Evolutionary conservation across 768 basidiomycete genomes (phyloP).

Genomic region (Pholiota conissans): DNA sequence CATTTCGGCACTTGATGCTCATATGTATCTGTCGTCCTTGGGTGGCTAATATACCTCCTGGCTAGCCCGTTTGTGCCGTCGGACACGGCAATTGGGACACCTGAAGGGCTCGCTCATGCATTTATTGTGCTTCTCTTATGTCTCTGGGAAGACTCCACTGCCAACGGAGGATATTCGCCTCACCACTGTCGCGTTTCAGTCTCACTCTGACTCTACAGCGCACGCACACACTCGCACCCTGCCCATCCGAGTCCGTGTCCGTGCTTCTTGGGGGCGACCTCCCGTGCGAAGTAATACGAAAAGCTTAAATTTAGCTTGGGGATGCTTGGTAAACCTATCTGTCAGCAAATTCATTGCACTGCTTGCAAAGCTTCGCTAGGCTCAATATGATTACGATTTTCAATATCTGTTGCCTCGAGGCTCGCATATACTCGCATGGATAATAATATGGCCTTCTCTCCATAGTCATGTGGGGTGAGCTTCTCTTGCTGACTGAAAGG

Average conservation of each 20-base stretch:
- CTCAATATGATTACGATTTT: not conserved
- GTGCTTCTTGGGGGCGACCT: too few species aligned
- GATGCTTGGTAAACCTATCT: too few species aligned
- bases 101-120: not conserved
- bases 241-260: not conserved
- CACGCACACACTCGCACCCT: not conserved
- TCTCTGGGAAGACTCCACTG: too few species aligned
- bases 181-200: not conserved
- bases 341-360: slow-evolving; percentile 6
- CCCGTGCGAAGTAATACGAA: too few species aligned
- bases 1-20: slow-evolving; percentile 1
- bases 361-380: slow-evolving; percentile 6
- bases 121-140: not conserved
- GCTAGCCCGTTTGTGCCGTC: not conserved
- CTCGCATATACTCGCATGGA: not conserved
- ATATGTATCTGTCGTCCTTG: not conserved
- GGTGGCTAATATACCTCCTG: not conserved
- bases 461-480: not conserved
- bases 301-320: not conserved
- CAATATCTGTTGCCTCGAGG: not conserved
- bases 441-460: not conserved
- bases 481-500: not conserved
- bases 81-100: not conserved
- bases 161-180: too few species aligned
- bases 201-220: not conserved